Conservation (phyloP, 139 green algal genomes). For the Yamagishiella unicocca region DNA sequence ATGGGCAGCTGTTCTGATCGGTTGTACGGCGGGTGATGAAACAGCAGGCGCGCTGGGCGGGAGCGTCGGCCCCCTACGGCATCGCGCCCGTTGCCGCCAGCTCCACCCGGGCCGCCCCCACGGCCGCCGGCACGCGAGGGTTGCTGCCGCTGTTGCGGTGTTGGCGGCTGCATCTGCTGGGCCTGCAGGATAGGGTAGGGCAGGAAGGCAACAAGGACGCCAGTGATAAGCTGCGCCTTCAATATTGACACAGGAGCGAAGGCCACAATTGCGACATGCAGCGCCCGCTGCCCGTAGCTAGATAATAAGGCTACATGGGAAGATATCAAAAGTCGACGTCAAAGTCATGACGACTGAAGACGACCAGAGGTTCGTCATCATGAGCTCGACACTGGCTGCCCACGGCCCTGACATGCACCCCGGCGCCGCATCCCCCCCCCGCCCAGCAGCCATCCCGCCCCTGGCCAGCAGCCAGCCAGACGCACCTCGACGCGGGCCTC, state of each 20-base stretch:
- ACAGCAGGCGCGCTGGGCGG: slow-evolving; percentile 34
- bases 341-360: too few species aligned
- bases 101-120: background rate
- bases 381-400: too few species aligned
- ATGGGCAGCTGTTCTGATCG: slow-evolving; percentile 37
- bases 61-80: background rate
- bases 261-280: too few species aligned
- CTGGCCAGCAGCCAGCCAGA: background rate
- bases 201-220: background rate
- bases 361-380: too few species aligned
- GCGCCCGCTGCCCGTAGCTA: too few species aligned
- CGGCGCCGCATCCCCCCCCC: too few species aligned
- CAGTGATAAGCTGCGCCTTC: too few species aligned
- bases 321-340: too few species aligned
- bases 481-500: slow-evolving; percentile 50
- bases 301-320: too few species aligned
- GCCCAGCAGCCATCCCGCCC: background rate
- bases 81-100: background rate
- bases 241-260: too few species aligned
- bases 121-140: background rate
- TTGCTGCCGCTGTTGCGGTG: background rate
- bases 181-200: background rate
- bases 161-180: background rate
- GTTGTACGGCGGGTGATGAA: slow-evolving; percentile 52
- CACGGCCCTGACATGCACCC: too few species aligned